phyloP scores from a whole-genome alignment of 306 rosid species.

The Leucaena leucocephala region DNA sequence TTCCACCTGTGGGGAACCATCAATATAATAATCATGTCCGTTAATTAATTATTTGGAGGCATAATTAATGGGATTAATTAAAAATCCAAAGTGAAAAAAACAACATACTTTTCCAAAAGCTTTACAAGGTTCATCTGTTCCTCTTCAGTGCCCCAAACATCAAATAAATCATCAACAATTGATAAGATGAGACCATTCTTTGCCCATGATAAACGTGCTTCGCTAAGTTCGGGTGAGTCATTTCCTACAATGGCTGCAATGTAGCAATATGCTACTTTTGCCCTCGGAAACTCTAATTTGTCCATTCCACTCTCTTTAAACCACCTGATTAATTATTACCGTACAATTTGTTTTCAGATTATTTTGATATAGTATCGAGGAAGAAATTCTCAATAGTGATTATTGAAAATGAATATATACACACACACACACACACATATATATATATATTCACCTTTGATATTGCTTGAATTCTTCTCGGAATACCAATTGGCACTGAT shows the following conservation, averaged over 20 bases:
- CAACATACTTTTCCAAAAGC: background rate
- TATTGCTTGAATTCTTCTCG: background rate
- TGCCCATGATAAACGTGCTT: background rate
- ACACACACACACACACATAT: no score
- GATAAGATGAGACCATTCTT: background rate
- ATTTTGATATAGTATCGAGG: no score
- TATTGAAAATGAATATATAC: no score
- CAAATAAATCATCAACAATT: background rate
- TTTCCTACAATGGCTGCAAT: no score
- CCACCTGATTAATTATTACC: background rate
- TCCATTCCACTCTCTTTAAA: background rate
- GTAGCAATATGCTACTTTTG: no score
- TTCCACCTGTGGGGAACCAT: slow-evolving; percentile 49
- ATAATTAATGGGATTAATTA: no score
- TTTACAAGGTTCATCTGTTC: background rate
- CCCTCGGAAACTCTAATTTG: no score
- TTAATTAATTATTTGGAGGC: background rate
- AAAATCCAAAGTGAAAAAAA: no score
- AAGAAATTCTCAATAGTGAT: no score
- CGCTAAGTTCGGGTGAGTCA: background rate
- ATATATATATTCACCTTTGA: background rate
- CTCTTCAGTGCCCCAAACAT: background rate
- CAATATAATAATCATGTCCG: no score
- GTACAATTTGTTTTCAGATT: no score
- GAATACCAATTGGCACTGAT: background rate